These are phyloP conservation scores for Penicillium manginii DNA, from an alignment of 495 filamentous ascomycete species.

Conservation along the genomic window DNA sequence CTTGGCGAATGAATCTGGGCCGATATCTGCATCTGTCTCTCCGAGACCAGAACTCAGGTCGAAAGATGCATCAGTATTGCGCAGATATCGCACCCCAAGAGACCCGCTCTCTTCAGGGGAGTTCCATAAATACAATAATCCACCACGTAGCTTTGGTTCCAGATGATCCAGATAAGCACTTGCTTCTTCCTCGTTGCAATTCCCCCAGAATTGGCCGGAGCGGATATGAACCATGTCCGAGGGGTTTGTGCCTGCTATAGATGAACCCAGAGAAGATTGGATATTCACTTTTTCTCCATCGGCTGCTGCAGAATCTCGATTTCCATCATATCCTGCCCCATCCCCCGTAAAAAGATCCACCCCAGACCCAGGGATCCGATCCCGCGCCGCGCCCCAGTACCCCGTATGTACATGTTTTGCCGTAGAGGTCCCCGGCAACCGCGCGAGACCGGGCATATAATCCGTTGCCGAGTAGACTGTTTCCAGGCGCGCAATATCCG, in stretches of 20 bases:
- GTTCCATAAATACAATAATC: conserved; percentile 21
- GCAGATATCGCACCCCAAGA: conserved; percentile 18
- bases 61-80: neutral
- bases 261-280: neutral
- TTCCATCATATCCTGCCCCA: neutral
- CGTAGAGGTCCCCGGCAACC: conserved; percentile 9
- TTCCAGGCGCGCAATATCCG: conserved; percentile 17
- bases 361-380: conserved; percentile 24
- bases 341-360: conserved; percentile 15
- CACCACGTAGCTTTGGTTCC: conserved; percentile 18
- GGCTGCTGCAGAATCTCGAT: neutral
- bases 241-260: conserved; percentile 17
- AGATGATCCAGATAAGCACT: conserved; percentile 12
- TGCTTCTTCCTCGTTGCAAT: conserved; percentile 13
- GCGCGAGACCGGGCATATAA: conserved; percentile 24
- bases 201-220: conserved; percentile 26
- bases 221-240: conserved; percentile 28
- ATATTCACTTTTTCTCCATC: neutral
- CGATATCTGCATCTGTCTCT: neutral
- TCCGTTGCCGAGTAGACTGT: conserved; percentile 29
- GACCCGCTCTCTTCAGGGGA: conserved; percentile 10
- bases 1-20: neutral
- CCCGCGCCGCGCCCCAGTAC: conserved; percentile 34
- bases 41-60: neutral
- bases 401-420: conserved; percentile 18